phyloP scores from a whole-genome alignment of 306 rosid genomes.

The Lathyrus sativus region DNA sequence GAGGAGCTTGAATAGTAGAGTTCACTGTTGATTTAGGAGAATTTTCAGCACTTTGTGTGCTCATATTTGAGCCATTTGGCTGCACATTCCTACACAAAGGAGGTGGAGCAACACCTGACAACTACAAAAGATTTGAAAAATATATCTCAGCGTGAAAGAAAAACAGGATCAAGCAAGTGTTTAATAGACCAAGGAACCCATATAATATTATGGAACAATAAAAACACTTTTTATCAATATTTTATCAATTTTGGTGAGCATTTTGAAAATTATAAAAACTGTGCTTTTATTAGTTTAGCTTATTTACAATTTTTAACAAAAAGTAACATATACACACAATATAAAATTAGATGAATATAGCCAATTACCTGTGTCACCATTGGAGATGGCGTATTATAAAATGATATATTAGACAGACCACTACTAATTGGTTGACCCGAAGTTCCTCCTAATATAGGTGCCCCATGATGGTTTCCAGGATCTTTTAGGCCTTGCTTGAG shows the following conservation, averaged over 20 bases:
- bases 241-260: constrained; percentile 9
- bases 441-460: constrained; percentile 64
- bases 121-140: constrained; percentile 56
- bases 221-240: not conserved
- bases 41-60: constrained; percentile 61
- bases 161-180: constrained; percentile 22
- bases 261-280: constrained; percentile 28
- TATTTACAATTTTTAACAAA: constrained; percentile 23
- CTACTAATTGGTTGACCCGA: constrained; percentile 61
- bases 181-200: constrained; percentile 18
- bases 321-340: constrained; percentile 4
- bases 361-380: constrained; percentile 76
- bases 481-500: constrained; percentile 73
- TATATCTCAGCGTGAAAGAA: constrained; percentile 28
- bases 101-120: constrained; percentile 87
- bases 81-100: constrained; percentile 77
- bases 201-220: constrained; percentile 5
- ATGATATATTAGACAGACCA: constrained; percentile 62
- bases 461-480: constrained; percentile 71
- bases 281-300: constrained; percentile 11
- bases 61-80: constrained; percentile 70
- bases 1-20: constrained; percentile 89
- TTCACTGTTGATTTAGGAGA: constrained; percentile 80
- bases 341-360: constrained; percentile 44
- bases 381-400: constrained; percentile 94